Base-by-base conservation (phyloP, 1,284 basidiomycete species). In the Cystobasidiaceae sp. region DNA sequence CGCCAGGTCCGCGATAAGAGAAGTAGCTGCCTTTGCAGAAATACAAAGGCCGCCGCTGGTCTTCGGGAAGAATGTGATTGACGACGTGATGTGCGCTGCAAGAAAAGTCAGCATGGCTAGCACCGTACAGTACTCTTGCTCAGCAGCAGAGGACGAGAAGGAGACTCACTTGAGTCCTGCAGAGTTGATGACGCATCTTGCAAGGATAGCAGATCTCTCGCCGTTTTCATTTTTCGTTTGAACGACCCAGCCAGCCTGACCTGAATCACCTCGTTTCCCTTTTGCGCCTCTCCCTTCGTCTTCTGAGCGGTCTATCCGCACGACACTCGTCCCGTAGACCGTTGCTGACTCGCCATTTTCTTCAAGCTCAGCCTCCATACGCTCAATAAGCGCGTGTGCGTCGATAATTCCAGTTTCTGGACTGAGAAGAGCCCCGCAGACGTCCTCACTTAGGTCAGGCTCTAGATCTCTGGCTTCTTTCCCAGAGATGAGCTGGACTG, bases 371-470 rank as follows among this genome's bases (percentile, higher is more conserved):
- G 63, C 59, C 54, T 73, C 71, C 48, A 75, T 48, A 15, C 69
- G 54, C 43, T 71, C 68, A 60, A 75, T 73, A 32, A 78, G 69
- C 4, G 84, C 77, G 78, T 94, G 92, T 0, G 89, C 89, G 75
- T 93, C 89, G 2, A 98, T 78, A 68, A 98, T 96, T 0, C 94
- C 94, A 0, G 94, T 97, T 71, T 87, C 84, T 2, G 89, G 86
- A 66, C 87, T 90, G 78, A 86, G 85, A 21, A 98, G 77, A 0
- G 92, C 91, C 13, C 81, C 83, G 0, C 80, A 79, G 58, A 97
- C 88, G 46, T 85, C 80, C 2, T 76, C 72, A 0, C 88, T 87
- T 1, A 98, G 79, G 71, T 89, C 83, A 0, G 93, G 93, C 76
- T 97, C 94, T 67, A 93, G 76, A 51, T 83, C 80, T 51, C 84